Base-by-base conservation (phyloP, 2,329 filamentous ascomycete species). In the Neurospora sp. region DNA sequence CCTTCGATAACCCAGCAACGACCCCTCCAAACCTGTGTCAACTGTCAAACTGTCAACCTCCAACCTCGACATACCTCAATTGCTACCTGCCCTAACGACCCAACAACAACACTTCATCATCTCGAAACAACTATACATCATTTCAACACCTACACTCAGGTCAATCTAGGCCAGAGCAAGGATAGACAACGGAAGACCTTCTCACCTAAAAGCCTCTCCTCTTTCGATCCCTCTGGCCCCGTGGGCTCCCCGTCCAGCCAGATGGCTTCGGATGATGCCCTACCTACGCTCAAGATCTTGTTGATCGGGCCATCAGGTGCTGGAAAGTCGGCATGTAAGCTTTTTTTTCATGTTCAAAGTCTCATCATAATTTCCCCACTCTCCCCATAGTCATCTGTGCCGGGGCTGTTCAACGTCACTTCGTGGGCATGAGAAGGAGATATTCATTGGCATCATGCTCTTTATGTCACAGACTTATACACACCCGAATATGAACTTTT, bases 261-360 rank as follows among this genome's bases (percentile, higher is more conserved):
- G 38, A 83, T 83, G 80, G 79, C 81, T 58, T 83, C 82, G 52
- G 82, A 84, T 73, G 82, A 84, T 72, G 77, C 80, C 23, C 77
- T 85, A 36, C 82, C 83, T 33, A 82, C 82, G 10, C 80, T 87
- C 72, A 87, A 87, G 78, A 80, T 87, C 58, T 77, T 87, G 68
- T 81, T 87, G 74, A 85, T 87, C 77, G 85, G 85, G 13, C 84
- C 85, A 11, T 86, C 84, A 33, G 85, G 85, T 70, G 84, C 83
- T 19, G 85, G 85, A 52, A 87, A 87, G 78, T 85, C 84, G 52
- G 84, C 84, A 68, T 79, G 85, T 85, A 79, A 76, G 84, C n/a
- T 80, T 67, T 46, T 46, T 52, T 36, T 33, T 36, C 43, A 38
- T 39, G 33, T 42, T 62, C 42, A 43, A 69, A 39, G 40, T 69